Percentiles rank a stretch among this genome's conserved stretches.
Conservation (phyloP, 2,329 filamentous ascomycete genomes). For the Ilyonectria destructans region DNA sequence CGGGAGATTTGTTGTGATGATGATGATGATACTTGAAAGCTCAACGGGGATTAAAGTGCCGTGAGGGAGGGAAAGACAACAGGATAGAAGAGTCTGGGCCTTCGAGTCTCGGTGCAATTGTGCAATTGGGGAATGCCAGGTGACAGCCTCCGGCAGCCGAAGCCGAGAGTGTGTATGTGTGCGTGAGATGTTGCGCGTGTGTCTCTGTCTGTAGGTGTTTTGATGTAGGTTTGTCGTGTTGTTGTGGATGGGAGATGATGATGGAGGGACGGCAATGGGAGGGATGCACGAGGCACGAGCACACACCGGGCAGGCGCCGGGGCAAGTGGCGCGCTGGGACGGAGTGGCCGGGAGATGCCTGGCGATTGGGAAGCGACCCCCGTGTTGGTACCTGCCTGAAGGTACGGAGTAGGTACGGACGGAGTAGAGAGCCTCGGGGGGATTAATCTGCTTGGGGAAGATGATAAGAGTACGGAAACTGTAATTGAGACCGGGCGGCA, state of each 20-base stretch:
- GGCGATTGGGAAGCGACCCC: neutral
- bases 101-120: neutral
- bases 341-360: neutral
- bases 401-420: too few relatives aligned
- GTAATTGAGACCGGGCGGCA: too few relatives aligned
- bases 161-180: slow-evolving; percentile 6
- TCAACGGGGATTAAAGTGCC: neutral
- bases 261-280: neutral
- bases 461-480: too few relatives aligned
- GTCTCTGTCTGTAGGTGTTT: slow-evolving; percentile 3
- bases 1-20: neutral
- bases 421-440: too few relatives aligned
- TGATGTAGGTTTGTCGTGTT: slow-evolving; percentile 3
- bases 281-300: neutral
- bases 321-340: slow-evolving; percentile 4
- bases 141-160: slow-evolving; percentile 4
- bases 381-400: neutral
- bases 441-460: too few relatives aligned
- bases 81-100: neutral
- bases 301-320: slow-evolving; percentile 1
- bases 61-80: neutral
- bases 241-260: slow-evolving; percentile 7
- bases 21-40: neutral
- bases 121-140: slow-evolving; percentile 3
- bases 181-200: neutral